A percentile compares a stretch with the other conserved stretches of the same genome.
Conservation (phyloP, 192 early-diverging fungal species). For the Coemansia reversa region DNA sequence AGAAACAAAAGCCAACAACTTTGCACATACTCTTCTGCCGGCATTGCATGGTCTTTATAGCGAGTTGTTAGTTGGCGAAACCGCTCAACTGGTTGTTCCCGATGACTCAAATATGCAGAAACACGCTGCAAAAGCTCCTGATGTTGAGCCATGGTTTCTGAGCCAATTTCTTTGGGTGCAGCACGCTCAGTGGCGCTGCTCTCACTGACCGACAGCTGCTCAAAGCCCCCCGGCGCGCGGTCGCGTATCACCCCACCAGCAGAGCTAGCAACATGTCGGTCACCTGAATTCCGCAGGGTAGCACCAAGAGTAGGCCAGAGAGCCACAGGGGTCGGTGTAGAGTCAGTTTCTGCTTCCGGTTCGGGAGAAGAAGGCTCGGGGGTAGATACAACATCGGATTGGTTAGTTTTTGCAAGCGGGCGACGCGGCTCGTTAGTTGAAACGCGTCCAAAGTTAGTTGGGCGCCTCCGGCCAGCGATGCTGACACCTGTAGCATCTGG, state of each 20-base stretch:
- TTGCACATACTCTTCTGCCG: constrained; percentile 40
- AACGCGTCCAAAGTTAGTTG: constrained; percentile 40
- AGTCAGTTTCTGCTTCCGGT: constrained; percentile 14
- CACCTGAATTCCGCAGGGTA: background rate
- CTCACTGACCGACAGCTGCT: constrained; percentile 13
- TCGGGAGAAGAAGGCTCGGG: constrained; percentile 11
- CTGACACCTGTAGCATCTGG: constrained; percentile 44
- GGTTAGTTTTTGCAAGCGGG: background rate
- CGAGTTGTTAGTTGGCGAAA: constrained; percentile 45
- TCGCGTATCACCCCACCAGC: constrained; percentile 6
- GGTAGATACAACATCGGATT: background rate
- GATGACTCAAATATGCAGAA: constrained; percentile 48
- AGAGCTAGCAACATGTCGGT: background rate
- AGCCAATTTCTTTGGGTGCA: background rate
- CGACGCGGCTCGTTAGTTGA: constrained; percentile 1
- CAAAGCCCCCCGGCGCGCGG: constrained; percentile 28
- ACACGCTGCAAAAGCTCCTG: constrained; percentile 49
- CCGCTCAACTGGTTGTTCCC: constrained; percentile 46
- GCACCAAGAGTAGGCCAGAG: constrained; percentile 42
- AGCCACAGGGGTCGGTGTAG: constrained; percentile 17
- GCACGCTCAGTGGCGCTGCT: background rate
- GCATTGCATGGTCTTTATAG: constrained; percentile 27
- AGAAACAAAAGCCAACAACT: constrained; percentile 52
- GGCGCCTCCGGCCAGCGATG: constrained; percentile 42
- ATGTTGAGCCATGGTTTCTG: constrained; percentile 28